Conservation (phyloP, 768 basidiomycete species). For the Trametes coccinea region DNA sequence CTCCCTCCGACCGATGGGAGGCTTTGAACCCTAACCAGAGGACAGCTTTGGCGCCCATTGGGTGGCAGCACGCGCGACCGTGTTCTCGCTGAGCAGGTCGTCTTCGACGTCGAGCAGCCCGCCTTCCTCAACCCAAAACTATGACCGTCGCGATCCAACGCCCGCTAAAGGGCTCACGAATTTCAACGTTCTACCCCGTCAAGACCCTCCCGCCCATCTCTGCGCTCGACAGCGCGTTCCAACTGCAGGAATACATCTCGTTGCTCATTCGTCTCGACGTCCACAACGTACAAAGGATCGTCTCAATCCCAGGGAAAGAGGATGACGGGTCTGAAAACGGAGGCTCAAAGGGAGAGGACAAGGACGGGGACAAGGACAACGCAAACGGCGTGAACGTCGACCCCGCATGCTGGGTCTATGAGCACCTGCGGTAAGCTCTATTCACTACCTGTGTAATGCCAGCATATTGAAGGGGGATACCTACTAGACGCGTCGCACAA, state of each 20-base stretch:
- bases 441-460: no score
- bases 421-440: constrained; percentile 52
- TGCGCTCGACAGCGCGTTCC: constrained; percentile 87
- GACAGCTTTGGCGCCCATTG: not conserved
- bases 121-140: not conserved
- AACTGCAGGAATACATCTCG: constrained; percentile 93
- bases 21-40: no score
- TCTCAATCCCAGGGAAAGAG: constrained; percentile 65
- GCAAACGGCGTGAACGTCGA: constrained; percentile 64
- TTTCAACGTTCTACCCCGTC: constrained; percentile 78
- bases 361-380: constrained; percentile 35
- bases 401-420: constrained; percentile 84
- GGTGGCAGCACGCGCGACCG: no score
- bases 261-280: constrained; percentile 83
- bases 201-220: constrained; percentile 69
- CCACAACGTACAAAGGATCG: constrained; percentile 83
- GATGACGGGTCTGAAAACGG: constrained; percentile 29
- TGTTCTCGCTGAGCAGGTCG: not conserved
- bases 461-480: not conserved
- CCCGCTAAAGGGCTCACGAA: constrained; percentile 74
- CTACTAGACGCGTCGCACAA: constrained; percentile 75
- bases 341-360: constrained; percentile 18
- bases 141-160: constrained; percentile 48
- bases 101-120: constrained; percentile 3
- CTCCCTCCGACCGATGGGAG: no score